phyloP scores from a whole-genome alignment of 2,329 filamentous ascomycete genomes.

The Fusarium fujikuroi region DNA sequence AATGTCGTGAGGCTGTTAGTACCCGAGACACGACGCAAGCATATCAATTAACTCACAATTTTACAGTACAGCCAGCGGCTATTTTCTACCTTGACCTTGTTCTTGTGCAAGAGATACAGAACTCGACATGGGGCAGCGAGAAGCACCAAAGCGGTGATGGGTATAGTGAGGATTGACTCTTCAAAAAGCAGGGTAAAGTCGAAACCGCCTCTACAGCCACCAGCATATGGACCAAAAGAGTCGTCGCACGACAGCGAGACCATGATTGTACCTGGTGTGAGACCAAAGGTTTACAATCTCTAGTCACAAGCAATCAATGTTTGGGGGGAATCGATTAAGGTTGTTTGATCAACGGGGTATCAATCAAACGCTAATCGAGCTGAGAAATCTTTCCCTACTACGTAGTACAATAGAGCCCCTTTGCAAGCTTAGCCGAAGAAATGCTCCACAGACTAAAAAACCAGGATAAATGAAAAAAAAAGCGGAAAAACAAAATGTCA shows the following conservation, averaged over 20 bases:
- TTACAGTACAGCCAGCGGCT: conserved; percentile 34
- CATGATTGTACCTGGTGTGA: not conserved
- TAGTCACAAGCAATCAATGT: too few species aligned
- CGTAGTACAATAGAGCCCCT: not conserved
- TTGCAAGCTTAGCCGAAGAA: not conserved
- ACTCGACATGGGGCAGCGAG: conserved; percentile 41
- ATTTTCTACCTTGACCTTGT: conserved; percentile 31
- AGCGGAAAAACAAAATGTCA: not conserved
- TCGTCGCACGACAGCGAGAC: conserved; percentile 22
- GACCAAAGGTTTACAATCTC: too few species aligned
- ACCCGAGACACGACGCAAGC: not conserved
- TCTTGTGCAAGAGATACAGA: conserved; percentile 31
- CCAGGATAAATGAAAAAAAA: not conserved
- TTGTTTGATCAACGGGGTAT: not conserved
- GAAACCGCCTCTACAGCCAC: conserved; percentile 53
- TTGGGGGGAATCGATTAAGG: not conserved
- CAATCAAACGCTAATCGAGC: not conserved
- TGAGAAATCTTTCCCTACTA: not conserved
- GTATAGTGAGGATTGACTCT: conserved; percentile 47
- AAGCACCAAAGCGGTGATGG: conserved; percentile 43
- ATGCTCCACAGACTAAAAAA: not conserved
- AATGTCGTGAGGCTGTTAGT: conserved; percentile 10
- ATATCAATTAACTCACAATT: conserved; percentile 28
- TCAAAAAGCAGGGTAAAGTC: conserved; percentile 62
- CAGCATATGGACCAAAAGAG: conserved; percentile 35